Conservation (phyloP, 371 early-diverging fungal species). For the Mortierella sp. region DNA sequence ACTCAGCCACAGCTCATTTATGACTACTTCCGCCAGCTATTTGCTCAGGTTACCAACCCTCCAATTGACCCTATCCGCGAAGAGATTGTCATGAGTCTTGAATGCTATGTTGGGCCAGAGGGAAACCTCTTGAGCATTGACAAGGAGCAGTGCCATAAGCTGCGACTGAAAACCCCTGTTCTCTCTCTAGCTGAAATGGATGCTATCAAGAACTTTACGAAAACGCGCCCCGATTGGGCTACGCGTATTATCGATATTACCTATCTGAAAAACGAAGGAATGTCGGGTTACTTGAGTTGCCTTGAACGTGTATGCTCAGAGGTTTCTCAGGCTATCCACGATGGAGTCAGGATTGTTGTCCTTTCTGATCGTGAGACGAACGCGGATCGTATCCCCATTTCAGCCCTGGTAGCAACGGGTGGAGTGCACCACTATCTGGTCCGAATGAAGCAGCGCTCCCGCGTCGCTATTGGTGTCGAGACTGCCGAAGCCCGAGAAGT, state of each 20-base stretch:
- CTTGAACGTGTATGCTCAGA: constrained; percentile 85
- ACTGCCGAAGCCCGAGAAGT: constrained; percentile 95
- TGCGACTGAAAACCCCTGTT: constrained; percentile 83
- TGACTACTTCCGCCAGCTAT: constrained; percentile 94
- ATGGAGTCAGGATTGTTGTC: constrained; percentile 80
- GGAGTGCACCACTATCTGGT: constrained; percentile 93
- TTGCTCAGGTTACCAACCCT: constrained; percentile 96
- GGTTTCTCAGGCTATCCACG: constrained; percentile 75
- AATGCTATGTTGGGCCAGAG: constrained; percentile 91
- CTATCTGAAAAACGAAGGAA: constrained; percentile 75
- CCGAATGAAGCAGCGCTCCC: constrained; percentile 82
- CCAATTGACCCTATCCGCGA: constrained; percentile 98
- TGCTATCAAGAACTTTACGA: constrained; percentile 71
- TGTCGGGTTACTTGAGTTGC: constrained; percentile 73
- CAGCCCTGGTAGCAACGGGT: constrained; percentile 83
- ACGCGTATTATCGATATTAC: constrained; percentile 87
- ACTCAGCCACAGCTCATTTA: constrained; percentile 85
- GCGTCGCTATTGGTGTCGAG: constrained; percentile 87
- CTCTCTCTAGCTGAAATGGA: constrained; percentile 81
- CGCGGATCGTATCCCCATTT: constrained; percentile 78
- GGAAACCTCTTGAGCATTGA: constrained; percentile 88
- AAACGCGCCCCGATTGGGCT: constrained; percentile 71
- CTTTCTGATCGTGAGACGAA: constrained; percentile 78
- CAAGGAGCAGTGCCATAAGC: constrained; percentile 75
- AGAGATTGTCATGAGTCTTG: constrained; percentile 93